Base-by-base conservation (phyloP, 2,329 filamentous ascomycete genomes). In the Trichophyton schoenleinii region DNA sequence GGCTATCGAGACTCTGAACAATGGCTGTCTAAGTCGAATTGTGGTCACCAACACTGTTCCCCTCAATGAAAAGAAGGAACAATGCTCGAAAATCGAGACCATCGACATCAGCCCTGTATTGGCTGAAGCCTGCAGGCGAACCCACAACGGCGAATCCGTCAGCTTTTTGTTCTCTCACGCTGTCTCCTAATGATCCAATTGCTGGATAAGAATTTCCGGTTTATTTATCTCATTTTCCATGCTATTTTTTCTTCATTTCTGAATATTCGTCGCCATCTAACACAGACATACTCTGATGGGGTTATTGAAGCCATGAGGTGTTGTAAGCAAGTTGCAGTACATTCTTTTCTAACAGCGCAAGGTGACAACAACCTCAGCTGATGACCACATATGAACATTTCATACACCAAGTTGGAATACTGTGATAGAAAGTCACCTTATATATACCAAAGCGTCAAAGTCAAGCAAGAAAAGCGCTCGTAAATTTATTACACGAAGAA, bases 11-110 rank as follows among this genome's bases (percentile, higher is more conserved):
- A 91, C 86, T 69, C 74, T 95, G 69, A 95, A 95, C 74, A 82
- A 82, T 66, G 90, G 88, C 69, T 82, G 84, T 71, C 77, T 95
- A 66, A 85, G 83, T 67, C 85, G 87, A 68, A 78, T 96, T 42
- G 90, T 96, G 13, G 90, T 95, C 41, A 96, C 91, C 57, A 96
- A 96, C 76, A 96, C 88, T 1, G 88, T 92, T 11, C 87, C 88
- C 3, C 82, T 90, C 66, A 83, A 86, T 65, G 88, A 90, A 72
- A 92, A 95, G 80, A 86, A 87, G 72, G 84, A 87, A 70, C 76
- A 81, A 48, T 95, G 91, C 75, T 81, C 85, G 62, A 87, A 88
- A 74, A 83, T 96, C 65, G 86, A 91, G 75, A 91, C 91, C 61
- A 95, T 96, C 72, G 91, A 96, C 74, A 89, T 96, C 68, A 90